Evolutionary conservation across 306 rosid genomes (phyloP).

Genomic region (Styphnolobium japonicum): DNA sequence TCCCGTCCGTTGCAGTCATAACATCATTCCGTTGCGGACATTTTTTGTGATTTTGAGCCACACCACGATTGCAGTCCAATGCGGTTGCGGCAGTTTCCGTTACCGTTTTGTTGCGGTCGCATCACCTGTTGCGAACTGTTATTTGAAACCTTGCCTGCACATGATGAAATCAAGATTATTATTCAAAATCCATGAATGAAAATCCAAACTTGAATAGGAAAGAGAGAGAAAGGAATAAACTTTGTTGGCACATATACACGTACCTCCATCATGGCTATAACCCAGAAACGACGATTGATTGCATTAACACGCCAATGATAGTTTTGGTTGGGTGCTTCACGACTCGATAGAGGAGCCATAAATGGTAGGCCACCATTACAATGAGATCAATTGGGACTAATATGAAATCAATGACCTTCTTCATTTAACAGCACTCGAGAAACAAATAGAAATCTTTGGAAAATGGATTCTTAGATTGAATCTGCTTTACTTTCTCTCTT

Average conservation of each 20-base stretch:
- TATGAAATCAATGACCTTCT: conserved; percentile 42
- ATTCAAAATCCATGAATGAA: neutral
- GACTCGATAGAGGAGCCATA: conserved; percentile 65
- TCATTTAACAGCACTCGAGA: conserved; percentile 31
- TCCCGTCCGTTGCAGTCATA: too few species aligned
- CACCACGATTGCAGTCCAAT: too few species aligned
- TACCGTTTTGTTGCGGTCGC: too few species aligned
- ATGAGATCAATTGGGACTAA: conserved; percentile 64
- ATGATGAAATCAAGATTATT: neutral
- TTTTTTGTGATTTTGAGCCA: too few species aligned
- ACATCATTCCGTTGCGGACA: too few species aligned
- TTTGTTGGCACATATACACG: neutral
- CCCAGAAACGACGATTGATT: conserved; percentile 87
- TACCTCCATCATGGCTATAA: conserved; percentile 93
- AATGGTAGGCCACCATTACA: conserved; percentile 63
- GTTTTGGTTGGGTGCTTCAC: conserved; percentile 63
- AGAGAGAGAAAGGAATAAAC: neutral
- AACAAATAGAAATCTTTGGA: neutral
- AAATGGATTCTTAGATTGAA: conserved; percentile 18
- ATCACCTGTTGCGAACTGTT: too few species aligned
- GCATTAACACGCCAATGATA: conserved; percentile 76
- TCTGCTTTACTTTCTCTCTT: conserved; percentile 2
- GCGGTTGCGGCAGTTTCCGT: too few species aligned
- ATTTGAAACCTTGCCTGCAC: too few species aligned
- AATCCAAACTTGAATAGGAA: neutral